Evolutionary conservation across 805 yeast genomes (phyloP).

Genomic region (Kodamaea kakaduensis): DNA sequence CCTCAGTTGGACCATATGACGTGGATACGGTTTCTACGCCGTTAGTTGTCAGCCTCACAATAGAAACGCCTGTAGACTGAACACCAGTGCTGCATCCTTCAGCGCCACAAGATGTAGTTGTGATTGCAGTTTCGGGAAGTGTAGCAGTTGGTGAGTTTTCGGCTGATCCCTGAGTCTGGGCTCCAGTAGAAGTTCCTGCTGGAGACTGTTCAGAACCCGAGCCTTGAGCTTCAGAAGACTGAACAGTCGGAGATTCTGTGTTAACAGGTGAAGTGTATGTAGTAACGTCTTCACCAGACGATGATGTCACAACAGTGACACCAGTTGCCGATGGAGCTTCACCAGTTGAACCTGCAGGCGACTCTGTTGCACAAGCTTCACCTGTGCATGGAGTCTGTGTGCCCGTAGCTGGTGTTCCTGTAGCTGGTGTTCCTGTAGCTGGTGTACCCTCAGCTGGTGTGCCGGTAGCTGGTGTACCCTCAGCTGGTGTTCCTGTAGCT

Average conservation of each 20-base stretch:
- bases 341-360: neutral
- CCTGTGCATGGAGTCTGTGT: neutral
- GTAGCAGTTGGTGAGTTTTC: too few relatives aligned
- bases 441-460: too few relatives aligned
- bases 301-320: neutral
- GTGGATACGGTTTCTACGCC: slow-evolving; percentile 12
- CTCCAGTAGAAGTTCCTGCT: neutral
- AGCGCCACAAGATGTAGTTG: slow-evolving; percentile 1
- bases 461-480: too few relatives aligned
- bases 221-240: neutral
- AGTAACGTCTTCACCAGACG: too few relatives aligned
- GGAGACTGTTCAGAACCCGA: neutral
- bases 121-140: slow-evolving; percentile 1
- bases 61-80: slow-evolving; percentile 7
- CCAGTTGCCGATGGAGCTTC: too few relatives aligned
- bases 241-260: too few relatives aligned
- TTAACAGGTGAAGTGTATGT: too few relatives aligned
- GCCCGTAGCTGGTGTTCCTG: too few relatives aligned
- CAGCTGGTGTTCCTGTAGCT: too few relatives aligned
- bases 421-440: too few relatives aligned
- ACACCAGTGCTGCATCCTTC: neutral
- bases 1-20: slow-evolving; percentile 19
- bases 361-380: neutral
- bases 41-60: slow-evolving; percentile 10
- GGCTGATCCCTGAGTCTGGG: neutral